Base-by-base conservation (phyloP, 495 filamentous ascomycete species). In the Talaromyces wortmannii region DNA sequence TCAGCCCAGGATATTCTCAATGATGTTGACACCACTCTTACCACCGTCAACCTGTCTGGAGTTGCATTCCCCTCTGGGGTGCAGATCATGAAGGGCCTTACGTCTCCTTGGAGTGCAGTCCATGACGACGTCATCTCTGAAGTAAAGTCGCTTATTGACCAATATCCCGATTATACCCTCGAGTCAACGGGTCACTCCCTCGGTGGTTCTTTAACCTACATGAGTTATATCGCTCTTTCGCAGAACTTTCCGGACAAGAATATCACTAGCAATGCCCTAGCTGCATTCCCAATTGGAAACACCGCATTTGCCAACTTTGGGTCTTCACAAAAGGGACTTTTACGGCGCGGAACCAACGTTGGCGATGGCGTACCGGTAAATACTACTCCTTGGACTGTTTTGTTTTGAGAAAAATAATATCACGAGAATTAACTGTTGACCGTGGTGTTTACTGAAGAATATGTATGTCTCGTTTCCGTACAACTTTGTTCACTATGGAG, bases 271-370 rank as follows among this genome's bases (percentile, higher is more conserved):
- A 66, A 63, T 63, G 66, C 68, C 0, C 40, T 69, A 44, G 68
- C 68, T 57, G 68, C 68, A 3, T 71, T 64, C 18, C 68, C 68
- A 6, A 71, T 71, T 52, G 68, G 68, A 3, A 69, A 69, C 44
- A 36, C 42, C n/a, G 66, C 58, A 3, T 71, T 64, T 60, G 68
- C 66, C 13, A 56, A 48, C 29, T 69, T 66, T 58, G 68, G 59
- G 6, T 23, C 52, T 4, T 58, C 59, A 16, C 65, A 66, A 33
- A 58, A 52, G 23, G 68, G 64, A 3, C 67, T 66, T 0, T 32
- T 71, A 47, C 59, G 63, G 45, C 61, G 68, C 15, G 68, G 64
- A 5, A 69, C 67, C 49, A 71, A 71, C 47, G 44, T 43, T 30
- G 52, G 10, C 33, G 66, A 71, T 45, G 68, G 68, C 42, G 68